Conservation (phyloP, 1,139 yeast species). For the Lipomyces yarrowii region DNA sequence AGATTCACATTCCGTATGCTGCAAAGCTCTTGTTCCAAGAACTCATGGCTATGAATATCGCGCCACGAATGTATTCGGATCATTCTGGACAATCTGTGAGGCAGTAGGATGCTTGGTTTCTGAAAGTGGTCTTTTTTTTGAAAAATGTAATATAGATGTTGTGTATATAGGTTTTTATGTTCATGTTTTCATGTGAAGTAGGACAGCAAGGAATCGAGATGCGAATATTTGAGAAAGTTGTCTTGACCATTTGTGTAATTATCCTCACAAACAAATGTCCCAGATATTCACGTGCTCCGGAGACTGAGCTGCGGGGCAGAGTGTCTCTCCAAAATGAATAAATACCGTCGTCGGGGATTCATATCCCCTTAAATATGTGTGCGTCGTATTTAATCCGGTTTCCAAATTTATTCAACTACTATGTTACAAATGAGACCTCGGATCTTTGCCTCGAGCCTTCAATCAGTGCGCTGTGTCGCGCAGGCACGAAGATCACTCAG, state of each 20-base stretch:
- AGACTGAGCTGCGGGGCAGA: neutral
- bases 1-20: slow-evolving; percentile 86
- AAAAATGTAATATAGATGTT: slow-evolving; percentile 10
- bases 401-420: neutral
- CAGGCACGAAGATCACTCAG: neutral
- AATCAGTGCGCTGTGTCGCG: neutral
- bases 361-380: neutral
- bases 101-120: slow-evolving; percentile 22
- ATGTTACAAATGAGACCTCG: neutral
- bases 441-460: neutral
- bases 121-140: neutral
- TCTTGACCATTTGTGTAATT: no score
- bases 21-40: slow-evolving; percentile 96
- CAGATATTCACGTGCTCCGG: neutral
- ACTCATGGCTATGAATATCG: slow-evolving; percentile 96
- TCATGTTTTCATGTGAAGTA: neutral
- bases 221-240: no score
- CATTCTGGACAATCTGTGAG: slow-evolving; percentile 45
- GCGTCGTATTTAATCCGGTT: neutral
- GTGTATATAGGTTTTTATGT: slow-evolving; percentile 1
- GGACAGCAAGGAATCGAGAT: neutral
- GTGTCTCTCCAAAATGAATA: no score
- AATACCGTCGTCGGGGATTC: neutral
- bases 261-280: no score
- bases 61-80: slow-evolving; percentile 49